Evolutionary conservation across 2,329 filamentous ascomycete genomes (phyloP), one percentile per base, ranked within the genome.

Genomic region (Sporothrix protearum): DNA sequence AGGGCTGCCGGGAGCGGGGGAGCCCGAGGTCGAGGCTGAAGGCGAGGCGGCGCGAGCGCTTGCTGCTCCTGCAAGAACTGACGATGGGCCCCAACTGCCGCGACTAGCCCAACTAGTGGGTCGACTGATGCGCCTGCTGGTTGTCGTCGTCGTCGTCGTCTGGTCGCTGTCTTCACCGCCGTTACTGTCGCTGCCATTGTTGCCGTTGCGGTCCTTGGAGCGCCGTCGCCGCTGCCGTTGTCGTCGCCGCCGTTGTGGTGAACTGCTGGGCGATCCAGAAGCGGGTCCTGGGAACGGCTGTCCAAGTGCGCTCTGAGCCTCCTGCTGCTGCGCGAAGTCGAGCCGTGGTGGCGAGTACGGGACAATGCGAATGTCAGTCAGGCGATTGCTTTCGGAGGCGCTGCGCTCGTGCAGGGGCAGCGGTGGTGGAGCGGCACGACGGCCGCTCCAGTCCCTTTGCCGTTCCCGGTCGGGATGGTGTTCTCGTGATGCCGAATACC

Each of bases 321-420:
- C 49, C 8, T 49, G 33, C 8, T 49, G 33, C 10, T 45, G 69
- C 59, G 68, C 73, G 72, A 72, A 73, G 66, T 80, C 79, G 61
- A 79, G 78, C 66, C 81, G 80, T 8, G 83, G 82, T 59, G 84
- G 84, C 28, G 83, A 82, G 74, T 85, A 85, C 25, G 83, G 83
- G 67, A 86, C 84, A 71, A 85, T 75, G 67, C 84, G 83, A 75
- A 86, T 85, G 33, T 61, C 74, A 72, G 80, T 80, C 55, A 80
- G 78, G 53, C 77, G 77, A 75, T 81, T 83, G 75, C 79, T 81
- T 75, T 83, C 80, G 73, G 83, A 82, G 39, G 79, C 79, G 49
- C 80, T 79, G 70, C 80, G 80, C 76, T 83, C 80, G 73, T 81
- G 79, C 70, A 82, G 77, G 51, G 82, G 81, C 75, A 75, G 80